Evolutionary conservation across 2,329 filamentous ascomycete genomes (phyloP), one percentile per base, ranked within the genome.

Genomic region (Penicillium sp.): DNA sequence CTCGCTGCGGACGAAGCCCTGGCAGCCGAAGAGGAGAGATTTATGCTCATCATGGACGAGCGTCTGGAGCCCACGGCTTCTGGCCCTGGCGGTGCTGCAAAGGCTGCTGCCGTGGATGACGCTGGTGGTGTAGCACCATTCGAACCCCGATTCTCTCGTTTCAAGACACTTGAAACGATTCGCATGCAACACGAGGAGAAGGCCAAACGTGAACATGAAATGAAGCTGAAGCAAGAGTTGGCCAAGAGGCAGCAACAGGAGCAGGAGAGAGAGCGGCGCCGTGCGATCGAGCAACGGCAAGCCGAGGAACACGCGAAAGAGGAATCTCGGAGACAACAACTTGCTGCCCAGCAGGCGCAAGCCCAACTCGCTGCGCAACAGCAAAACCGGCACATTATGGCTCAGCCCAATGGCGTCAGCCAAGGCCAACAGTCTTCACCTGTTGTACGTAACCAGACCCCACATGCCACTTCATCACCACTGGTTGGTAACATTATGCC

Each of bases 1-100:
- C 86, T 97, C 79, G 94, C 91, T 9, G 93, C 93, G 8, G 94
- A 99, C 70, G 93, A 99, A 76, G 93, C 94, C 1, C 83, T 91
- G 59, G 91, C 92, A 0, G 93, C 93, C 23, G 90, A 92, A 58
- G 87, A 91, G 63, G 93, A 99, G 75, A 86, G 91, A 47, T 95
- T 91, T 65, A 94, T 99, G 91, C 87, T 97, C 50, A 88, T 91
- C 23, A 86, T 93, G 76, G 94, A 99, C 69, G 93, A 97, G 67
- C 85, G 91, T 6, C 82, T 92, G 59, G 83, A 86, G 13, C 81
- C 88, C 1, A 83, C 80, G 41, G 80, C 81, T 15, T 81, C 84
- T 4, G 80, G 82, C 21, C 83, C 82, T 8, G 83, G 86, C 59
- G 81, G 83, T 57, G 82, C 82, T 3, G 77, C 81, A 13, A 82